Evolutionary conservation across 345 rosid genomes (phyloP).

Genomic region (Kernera saxatilis): DNA sequence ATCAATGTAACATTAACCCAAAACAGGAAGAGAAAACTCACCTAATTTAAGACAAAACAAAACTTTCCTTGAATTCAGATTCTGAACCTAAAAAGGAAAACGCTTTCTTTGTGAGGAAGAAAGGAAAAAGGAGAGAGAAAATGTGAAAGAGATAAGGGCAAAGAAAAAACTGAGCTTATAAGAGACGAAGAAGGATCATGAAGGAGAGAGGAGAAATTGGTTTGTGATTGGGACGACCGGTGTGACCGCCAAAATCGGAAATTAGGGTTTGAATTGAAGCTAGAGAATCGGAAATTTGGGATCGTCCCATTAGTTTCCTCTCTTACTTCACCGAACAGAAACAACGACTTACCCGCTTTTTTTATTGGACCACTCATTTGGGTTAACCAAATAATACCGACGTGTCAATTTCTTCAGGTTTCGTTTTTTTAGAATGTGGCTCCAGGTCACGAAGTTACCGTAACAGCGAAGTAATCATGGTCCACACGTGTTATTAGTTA

Average conservation of each 20-base stretch:
- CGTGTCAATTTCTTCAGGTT: constrained; percentile 8
- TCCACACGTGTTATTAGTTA: constrained; percentile 18
- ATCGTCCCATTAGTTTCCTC: neutral
- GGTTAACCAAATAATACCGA: constrained; percentile 5
- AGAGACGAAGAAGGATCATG: constrained; percentile 15
- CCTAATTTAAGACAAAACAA: constrained; percentile 13
- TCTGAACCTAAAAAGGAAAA: neutral
- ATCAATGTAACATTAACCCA: neutral
- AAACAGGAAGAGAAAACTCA: constrained; percentile 15
- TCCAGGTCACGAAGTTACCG: neutral
- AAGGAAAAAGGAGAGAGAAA: constrained; percentile 14
- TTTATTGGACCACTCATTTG: constrained; percentile 26
- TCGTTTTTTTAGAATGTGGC: neutral
- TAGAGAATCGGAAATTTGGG: constrained; percentile 38
- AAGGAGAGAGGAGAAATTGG: constrained; percentile 38
- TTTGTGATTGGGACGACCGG: constrained; percentile 39
- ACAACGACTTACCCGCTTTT: constrained; percentile 20
- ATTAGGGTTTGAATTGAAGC: constrained; percentile 29
- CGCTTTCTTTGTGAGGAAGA: constrained; percentile 34
- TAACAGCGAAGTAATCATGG: neutral
- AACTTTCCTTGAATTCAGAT: constrained; percentile 7
- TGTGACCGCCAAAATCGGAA: constrained; percentile 50
- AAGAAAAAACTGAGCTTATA: neutral
- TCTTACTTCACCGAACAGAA: constrained; percentile 22
- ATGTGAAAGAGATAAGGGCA: neutral